Evolutionary conservation across 78 protist species (phyloP).

Genomic region (Cavenderia fasciculata): DNA sequence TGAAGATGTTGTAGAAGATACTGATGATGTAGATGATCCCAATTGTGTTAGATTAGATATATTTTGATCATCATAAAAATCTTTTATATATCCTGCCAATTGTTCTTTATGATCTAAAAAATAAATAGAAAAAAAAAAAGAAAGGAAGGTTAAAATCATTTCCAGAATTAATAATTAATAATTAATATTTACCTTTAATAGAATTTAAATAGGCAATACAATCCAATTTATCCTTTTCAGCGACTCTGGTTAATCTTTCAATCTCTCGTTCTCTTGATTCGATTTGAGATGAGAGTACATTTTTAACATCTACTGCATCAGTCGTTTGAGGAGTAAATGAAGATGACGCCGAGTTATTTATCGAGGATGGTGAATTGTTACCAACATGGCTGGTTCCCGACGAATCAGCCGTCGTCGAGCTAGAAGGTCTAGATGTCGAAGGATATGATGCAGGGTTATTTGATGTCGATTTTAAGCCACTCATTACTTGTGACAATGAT

Average conservation of each 20-base stretch:
- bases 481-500: too few species aligned
- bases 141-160: not conserved
- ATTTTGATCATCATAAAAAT: slow-evolving; percentile 55
- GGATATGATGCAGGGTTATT: too few species aligned
- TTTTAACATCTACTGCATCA: slow-evolving; percentile 32
- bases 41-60: too few species aligned
- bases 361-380: too few species aligned
- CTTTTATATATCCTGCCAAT: slow-evolving; percentile 42
- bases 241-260: slow-evolving; percentile 36
- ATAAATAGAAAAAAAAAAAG: not conserved
- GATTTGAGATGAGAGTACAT: slow-evolving; percentile 32
- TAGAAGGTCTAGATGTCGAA: too few species aligned
- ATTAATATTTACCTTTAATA: slow-evolving; percentile 33
- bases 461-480: too few species aligned
- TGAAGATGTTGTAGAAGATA: slow-evolving; percentile 37
- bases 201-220: slow-evolving; percentile 28
- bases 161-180: not conserved
- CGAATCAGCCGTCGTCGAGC: too few species aligned
- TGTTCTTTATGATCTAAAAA: slow-evolving; percentile 42
- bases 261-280: slow-evolving; percentile 68
- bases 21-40: slow-evolving; percentile 51
- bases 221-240: slow-evolving; percentile 71
- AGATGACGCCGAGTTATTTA: too few species aligned
- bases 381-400: too few species aligned
- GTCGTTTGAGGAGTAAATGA: not conserved